Evolutionary conservation across 2,329 filamentous ascomycete species (phyloP), one percentile per base, ranked within the genome.

Genomic region (Byssothecium circinans): DNA sequence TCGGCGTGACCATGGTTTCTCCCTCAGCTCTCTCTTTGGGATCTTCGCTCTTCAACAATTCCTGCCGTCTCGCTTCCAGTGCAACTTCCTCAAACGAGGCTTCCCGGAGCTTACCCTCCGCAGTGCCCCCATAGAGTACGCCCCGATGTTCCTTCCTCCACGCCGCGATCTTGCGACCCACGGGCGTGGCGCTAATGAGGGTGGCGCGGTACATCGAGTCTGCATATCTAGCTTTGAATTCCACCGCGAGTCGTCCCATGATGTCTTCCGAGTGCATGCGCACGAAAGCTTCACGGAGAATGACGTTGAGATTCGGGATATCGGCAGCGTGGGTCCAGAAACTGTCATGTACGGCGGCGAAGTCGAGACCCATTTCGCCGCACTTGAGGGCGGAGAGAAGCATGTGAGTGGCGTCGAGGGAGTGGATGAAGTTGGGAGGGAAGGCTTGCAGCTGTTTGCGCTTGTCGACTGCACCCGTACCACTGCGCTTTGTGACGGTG

Each of bases 361-460:
- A 99, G 14, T 83, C 82, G 10, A 99, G 79, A 0, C 90, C 90
- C 4, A 83, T 74, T 49, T 90, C 84, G 57, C 87, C 74, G 67
- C 91, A 96, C 64, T 89, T 87, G 43, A 95, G 76, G 1, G 94
- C 94, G 1, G 91, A 95, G 19, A 99, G 79, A 45, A 96, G 79
- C 94, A 99, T 99, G 73, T 99, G 94, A n/a, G 89, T 95, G 8
- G 94, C 94, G 68, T 99, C 94, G 3, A 99, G 82, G 1, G 92
- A 97, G 72, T 99, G 94, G 54, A 99, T 95, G 65, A 97, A 99
- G 71, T 99, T 99, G 5, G 94, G 94, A 5, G 94, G 94, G 74
- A 99, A 99, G 0, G 87, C 94, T 66, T 96, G 92, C 22, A 97
- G 81, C 66, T 99, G 94, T 72, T 96, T 97, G 40, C 89, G 85